phyloP scores from a whole-genome alignment of 106 monocot genomes.

The Dendrobium catenatum region DNA sequence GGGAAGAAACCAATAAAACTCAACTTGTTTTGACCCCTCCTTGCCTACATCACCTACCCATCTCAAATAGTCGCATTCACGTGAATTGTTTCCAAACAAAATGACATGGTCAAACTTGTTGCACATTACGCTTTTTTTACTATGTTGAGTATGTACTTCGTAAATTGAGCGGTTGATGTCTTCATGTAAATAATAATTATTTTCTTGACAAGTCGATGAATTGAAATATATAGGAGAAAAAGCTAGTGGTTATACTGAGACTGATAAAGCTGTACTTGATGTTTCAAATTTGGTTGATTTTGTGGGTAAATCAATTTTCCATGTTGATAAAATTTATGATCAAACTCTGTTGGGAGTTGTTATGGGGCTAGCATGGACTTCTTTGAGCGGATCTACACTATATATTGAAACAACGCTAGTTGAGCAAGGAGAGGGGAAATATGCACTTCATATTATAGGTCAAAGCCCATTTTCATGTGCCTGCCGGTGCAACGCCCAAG shows the following conservation, averaged over 20 bases:
- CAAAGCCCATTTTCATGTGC: constrained; percentile 90
- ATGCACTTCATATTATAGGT: constrained; percentile 74
- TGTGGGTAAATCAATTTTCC: constrained; percentile 93
- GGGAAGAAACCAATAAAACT: no score
- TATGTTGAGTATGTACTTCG: not conserved
- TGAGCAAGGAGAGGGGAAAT: constrained; percentile 84
- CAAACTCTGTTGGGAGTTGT: constrained; percentile 89
- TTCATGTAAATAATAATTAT: not conserved
- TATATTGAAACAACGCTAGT: constrained; percentile 77
- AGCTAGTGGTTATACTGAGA: not conserved
- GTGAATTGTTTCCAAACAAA: no score
- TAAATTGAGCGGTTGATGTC: not conserved
- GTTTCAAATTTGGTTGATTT: constrained; percentile 57
- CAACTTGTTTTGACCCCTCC: no score
- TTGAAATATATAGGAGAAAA: constrained; percentile 3
- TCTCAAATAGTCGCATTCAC: no score
- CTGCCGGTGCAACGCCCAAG: constrained; percentile 92
- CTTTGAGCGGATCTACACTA: constrained; percentile 90
- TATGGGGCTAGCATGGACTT: constrained; percentile 97
- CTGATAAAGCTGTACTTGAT: constrained; percentile 64
- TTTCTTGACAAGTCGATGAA: constrained; percentile 16
- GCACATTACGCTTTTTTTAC: no score
- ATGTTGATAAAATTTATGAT: constrained; percentile 85
- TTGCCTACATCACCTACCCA: no score
- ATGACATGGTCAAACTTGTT: no score